phyloP scores from a whole-genome alignment of 352 stramenopile species.

The Pythium aristosporum region DNA sequence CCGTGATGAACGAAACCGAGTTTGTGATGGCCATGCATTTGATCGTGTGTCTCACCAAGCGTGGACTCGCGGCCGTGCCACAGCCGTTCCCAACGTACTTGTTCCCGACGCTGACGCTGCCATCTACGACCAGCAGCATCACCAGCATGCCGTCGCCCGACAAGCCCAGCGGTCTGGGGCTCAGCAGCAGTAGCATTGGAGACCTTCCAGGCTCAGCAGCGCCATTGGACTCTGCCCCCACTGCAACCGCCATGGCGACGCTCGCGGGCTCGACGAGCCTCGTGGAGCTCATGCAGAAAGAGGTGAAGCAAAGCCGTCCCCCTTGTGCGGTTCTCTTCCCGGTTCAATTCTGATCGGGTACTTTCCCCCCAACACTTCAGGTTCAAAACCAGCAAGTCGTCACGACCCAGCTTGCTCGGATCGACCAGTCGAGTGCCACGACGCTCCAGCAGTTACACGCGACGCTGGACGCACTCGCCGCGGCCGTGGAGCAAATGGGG shows the following conservation, averaged over 20 bases:
- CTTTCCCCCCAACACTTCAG: conserved; percentile 6
- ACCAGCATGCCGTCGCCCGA: conserved; percentile 42
- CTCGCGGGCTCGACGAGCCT: conserved; percentile 40
- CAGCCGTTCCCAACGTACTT: conserved; percentile 50
- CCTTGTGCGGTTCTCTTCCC: no score
- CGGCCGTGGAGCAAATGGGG: conserved; percentile 48
- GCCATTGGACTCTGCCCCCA: not conserved
- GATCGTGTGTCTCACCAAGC: conserved; percentile 79
- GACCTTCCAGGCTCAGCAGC: not conserved
- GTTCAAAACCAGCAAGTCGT: conserved; percentile 40
- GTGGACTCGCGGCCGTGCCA: conserved; percentile 49
- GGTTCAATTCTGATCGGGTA: no score
- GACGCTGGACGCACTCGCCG: conserved; percentile 40
- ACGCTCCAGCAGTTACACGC: conserved; percentile 42
- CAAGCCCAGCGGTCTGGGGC: conserved; percentile 14
- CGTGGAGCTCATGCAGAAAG: conserved; percentile 36
- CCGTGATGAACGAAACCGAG: conserved; percentile 47
- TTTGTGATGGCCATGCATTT: conserved; percentile 79
- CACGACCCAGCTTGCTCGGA: conserved; percentile 23
- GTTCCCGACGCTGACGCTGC: conserved; percentile 47
- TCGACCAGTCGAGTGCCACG: conserved; percentile 38
- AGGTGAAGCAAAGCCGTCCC: conserved; percentile 21
- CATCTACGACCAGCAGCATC: conserved; percentile 20
- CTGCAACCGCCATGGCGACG: conserved; percentile 26
- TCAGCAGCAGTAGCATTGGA: conserved; percentile 6